Conservation (phyloP, 2,329 filamentous ascomycete genomes). For the Lithohypha guttulata region DNA sequence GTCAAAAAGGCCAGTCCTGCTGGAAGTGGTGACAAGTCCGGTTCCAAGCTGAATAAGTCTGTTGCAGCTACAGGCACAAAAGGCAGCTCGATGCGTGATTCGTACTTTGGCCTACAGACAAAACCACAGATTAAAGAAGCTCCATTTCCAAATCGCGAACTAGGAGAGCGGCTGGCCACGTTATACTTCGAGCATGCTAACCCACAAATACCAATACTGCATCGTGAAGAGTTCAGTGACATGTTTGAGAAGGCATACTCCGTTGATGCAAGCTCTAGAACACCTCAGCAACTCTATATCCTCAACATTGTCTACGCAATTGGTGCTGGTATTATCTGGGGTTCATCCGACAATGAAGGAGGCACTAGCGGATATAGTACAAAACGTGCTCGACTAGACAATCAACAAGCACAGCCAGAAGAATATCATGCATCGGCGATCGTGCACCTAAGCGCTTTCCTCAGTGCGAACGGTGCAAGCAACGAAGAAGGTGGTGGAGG, state of each 20-base stretch:
- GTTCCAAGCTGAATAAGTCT: constrained; percentile 49
- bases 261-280: constrained; percentile 53
- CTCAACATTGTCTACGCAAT: constrained; percentile 97
- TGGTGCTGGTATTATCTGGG: constrained; percentile 79
- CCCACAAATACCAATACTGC: constrained; percentile 86
- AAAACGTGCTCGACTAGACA: constrained; percentile 45
- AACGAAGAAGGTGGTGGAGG: constrained; percentile 56
- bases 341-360: constrained; percentile 20
- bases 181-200: constrained; percentile 96
- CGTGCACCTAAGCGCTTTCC: constrained; percentile 76
- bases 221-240: constrained; percentile 78
- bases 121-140: constrained; percentile 79
- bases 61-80: constrained; percentile 42
- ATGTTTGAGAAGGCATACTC: constrained; percentile 76
- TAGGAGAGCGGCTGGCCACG: constrained; percentile 61
- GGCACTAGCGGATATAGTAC: constrained; percentile 24
- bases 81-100: constrained; percentile 81
- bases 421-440: constrained; percentile 95
- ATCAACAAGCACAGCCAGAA: constrained; percentile 66
- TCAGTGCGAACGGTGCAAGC: constrained; percentile 52
- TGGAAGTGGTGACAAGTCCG: constrained; percentile 51
- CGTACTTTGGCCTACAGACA: constrained; percentile 92
- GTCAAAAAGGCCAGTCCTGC: constrained; percentile 63
- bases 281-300: constrained; percentile 77
- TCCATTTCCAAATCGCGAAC: constrained; percentile 65